Percentiles rank a stretch among this genome's conserved stretches.
These are phyloP conservation scores for Pneumocystis sp. DNA, from an alignment of 1,139 yeast genomes.

Conservation along the genomic window DNA sequence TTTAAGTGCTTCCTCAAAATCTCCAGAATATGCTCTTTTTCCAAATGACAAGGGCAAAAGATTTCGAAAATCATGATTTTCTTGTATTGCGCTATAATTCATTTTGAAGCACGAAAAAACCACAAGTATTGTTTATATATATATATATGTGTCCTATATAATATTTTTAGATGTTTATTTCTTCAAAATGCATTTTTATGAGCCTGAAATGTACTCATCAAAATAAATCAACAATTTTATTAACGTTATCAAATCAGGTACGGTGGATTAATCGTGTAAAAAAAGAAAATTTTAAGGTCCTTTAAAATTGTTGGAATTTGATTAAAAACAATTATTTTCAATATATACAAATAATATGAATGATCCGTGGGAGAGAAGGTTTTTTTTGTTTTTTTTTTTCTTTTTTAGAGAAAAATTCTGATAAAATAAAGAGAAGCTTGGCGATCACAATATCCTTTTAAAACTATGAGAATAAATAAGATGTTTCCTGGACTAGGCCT, in stretches of 20 bases:
- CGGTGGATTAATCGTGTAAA: not conserved
- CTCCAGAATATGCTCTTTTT: conserved; percentile 8
- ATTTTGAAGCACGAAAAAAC: not conserved
- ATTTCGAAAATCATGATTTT: not conserved
- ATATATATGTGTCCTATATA: not conserved
- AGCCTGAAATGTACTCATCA: not conserved
- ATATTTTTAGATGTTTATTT: not conserved
- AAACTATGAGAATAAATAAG: conserved; percentile 56
- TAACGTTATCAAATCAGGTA: not conserved
- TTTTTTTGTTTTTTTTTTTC: not conserved
- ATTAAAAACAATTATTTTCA: not conserved
- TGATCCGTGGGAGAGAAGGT: not conserved
- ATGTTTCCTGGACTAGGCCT: conserved; percentile 77
- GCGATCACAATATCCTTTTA: conserved; percentile 76
- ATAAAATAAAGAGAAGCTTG: conserved; percentile 58
- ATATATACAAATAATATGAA: not conserved
- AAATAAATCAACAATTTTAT: not conserved
- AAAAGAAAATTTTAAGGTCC: not conserved
- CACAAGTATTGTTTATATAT: not conserved
- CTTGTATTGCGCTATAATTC: not conserved
- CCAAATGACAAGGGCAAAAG: conserved; percentile 10
- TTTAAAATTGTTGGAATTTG: not conserved
- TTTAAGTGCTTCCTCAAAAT: conserved; percentile 5
- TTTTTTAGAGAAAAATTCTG: not conserved
- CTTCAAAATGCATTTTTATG: not conserved